phyloP scores from a whole-genome alignment of 345 rosid species.

The Aquilaria malaccensis region DNA sequence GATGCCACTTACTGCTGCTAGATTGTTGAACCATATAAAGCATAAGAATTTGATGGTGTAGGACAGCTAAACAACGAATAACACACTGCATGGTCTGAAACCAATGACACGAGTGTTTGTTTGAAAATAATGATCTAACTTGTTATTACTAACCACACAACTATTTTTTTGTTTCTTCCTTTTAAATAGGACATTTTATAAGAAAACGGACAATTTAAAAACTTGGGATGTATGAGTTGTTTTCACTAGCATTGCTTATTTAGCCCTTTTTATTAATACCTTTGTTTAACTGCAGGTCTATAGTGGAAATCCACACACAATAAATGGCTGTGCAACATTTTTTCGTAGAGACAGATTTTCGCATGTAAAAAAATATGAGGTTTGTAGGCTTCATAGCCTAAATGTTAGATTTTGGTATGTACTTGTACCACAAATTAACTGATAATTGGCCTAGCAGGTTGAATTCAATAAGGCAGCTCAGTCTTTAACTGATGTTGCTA shows the following conservation, averaged over 20 bases:
- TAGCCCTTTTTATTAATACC: neutral
- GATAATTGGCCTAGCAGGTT: constrained; percentile 30
- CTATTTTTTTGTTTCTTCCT: neutral
- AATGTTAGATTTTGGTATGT: constrained; percentile 4
- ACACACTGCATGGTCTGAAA: no score
- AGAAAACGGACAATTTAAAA: neutral
- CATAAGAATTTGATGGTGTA: no score
- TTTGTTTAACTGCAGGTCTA: constrained; percentile 32
- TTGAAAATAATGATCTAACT: no score
- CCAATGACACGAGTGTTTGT: no score
- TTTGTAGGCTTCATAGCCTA: constrained; percentile 1
- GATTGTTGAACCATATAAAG: no score
- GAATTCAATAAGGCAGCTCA: constrained; percentile 73
- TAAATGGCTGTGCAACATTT: constrained; percentile 71
- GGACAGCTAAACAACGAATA: no score
- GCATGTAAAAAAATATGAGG: constrained; percentile 66
- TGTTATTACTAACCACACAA: neutral
- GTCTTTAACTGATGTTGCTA: constrained; percentile 58
- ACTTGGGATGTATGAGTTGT: no score
- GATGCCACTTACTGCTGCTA: no score
- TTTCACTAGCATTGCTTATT: no score
- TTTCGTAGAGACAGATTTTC: constrained; percentile 61
- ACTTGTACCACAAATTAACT: constrained; percentile 2
- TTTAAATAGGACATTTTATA: neutral
- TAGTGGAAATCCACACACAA: constrained; percentile 25